Evolutionary conservation across 345 rosid genomes (phyloP).

Genomic region (Populus alba): DNA sequence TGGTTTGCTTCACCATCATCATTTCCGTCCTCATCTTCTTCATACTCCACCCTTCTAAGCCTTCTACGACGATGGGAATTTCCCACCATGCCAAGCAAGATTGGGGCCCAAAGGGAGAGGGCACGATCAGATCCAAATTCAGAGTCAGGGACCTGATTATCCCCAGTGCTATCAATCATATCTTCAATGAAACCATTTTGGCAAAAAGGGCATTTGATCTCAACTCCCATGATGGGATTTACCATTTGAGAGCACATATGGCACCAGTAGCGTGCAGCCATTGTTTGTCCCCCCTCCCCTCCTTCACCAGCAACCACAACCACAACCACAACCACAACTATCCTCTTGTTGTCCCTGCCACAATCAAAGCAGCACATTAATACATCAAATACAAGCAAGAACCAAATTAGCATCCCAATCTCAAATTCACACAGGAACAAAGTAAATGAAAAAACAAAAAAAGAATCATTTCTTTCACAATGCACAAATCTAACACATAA

Average conservation of each 20-base stretch:
- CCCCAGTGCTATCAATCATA: constrained; percentile 29
- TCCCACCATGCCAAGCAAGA: constrained; percentile 83
- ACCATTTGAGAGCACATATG: constrained; percentile 68
- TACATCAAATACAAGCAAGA: neutral
- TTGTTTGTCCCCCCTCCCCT: constrained; percentile 39
- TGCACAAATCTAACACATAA: neutral
- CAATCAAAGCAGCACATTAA: neutral
- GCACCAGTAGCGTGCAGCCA: constrained; percentile 57
- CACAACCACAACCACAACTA: neutral
- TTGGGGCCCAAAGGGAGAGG: constrained; percentile 77
- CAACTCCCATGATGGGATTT: constrained; percentile 60
- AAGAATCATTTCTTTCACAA: neutral
- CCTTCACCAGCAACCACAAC: neutral
- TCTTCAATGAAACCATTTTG: constrained; percentile 60
- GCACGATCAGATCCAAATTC: constrained; percentile 73
- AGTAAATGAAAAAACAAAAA: neutral
- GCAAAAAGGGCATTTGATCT: constrained; percentile 86
- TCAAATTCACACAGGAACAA: neutral
- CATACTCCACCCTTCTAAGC: constrained; percentile 49
- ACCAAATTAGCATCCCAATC: neutral
- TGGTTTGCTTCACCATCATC: constrained; percentile 36
- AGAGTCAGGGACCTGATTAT: constrained; percentile 40
- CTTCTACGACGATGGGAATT: constrained; percentile 55
- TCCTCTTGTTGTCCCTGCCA: constrained; percentile 15
- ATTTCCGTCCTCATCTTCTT: constrained; percentile 43